A percentile compares a stretch with the other conserved stretches of the same genome.
These are phyloP conservation scores for Capronia epimyces DNA, from an alignment of 2,329 filamentous ascomycete genomes.

Conservation along the genomic window DNA sequence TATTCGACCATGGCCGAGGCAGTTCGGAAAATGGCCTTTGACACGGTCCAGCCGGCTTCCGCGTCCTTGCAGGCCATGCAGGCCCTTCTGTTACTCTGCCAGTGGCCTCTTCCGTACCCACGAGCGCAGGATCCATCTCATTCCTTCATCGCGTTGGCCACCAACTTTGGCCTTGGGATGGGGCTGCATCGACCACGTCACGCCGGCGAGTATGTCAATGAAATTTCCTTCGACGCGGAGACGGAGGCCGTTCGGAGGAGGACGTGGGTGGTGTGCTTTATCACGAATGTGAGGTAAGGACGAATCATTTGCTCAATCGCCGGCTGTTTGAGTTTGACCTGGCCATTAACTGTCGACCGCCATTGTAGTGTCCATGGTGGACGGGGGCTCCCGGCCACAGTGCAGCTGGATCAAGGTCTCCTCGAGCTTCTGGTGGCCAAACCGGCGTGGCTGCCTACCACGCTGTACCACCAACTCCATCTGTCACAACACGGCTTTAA, in stretches of 20 bases:
- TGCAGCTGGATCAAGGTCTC: conserved; percentile 1
- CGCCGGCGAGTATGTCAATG: background rate
- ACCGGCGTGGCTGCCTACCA: conserved; percentile 1
- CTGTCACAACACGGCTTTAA: background rate
- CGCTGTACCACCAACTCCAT: background rate
- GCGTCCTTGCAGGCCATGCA: background rate
- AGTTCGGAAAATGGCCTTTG: background rate
- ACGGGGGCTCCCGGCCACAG: background rate
- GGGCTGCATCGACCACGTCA: conserved; percentile 1
- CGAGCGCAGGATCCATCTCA: background rate
- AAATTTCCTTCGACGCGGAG: background rate
- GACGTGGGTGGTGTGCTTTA: conserved; percentile 1
- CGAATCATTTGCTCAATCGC: background rate
- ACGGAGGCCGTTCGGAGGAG: background rate
- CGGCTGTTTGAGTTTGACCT: background rate
- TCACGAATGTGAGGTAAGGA: conserved; percentile 1
- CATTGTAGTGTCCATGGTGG: background rate
- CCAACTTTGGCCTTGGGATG: conserved; percentile 1
- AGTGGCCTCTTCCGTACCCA: conserved; percentile 1
- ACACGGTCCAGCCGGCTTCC: background rate
- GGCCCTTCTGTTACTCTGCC: conserved; percentile 1
- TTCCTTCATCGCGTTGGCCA: background rate
- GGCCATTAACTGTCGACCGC: background rate
- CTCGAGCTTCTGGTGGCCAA: background rate
- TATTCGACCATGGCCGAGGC: background rate